Percentiles rank a stretch among this genome's conserved stretches.
Conservation (phyloP, 768 basidiomycete genomes). For the Brasilioporus rufonigricans region DNA sequence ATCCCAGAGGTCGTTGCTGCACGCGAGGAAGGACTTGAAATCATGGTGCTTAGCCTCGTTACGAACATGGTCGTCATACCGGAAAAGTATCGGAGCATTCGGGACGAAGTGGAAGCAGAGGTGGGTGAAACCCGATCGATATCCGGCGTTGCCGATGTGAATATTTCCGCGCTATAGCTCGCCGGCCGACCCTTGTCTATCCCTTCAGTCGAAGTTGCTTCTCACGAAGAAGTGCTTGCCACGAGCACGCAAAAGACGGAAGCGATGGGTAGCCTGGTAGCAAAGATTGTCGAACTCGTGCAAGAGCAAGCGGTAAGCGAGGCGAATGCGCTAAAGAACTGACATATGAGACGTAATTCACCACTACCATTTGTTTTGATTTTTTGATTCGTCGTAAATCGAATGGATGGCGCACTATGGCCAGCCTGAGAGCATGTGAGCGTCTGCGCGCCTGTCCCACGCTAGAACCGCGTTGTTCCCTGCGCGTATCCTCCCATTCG, state of each 20-base stretch:
- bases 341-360: slow-evolving; percentile 2
- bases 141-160: slow-evolving; percentile 1
- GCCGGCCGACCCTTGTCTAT: slow-evolving; percentile 50
- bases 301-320: slow-evolving; percentile 16
- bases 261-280: slow-evolving; percentile 69
- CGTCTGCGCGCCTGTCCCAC: slow-evolving; percentile 19
- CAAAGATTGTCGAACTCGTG: slow-evolving; percentile 52
- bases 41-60: slow-evolving; percentile 79
- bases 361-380: background rate
- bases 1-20: slow-evolving; percentile 86
- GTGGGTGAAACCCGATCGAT: slow-evolving; percentile 34
- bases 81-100: slow-evolving; percentile 61
- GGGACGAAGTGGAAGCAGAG: slow-evolving; percentile 76
- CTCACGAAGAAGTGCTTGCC: slow-evolving; percentile 76
- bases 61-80: slow-evolving; percentile 84
- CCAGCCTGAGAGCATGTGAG: no score
- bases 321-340: slow-evolving; percentile 5
- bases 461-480: slow-evolving; percentile 21
- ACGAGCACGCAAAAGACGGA: slow-evolving; percentile 67
- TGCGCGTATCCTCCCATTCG: background rate
- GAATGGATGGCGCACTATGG: no score
- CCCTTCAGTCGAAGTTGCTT: slow-evolving; percentile 48
- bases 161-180: slow-evolving; percentile 41
- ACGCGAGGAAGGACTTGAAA: slow-evolving; percentile 68
- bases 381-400: no score